Evolutionary conservation across 148 eudicot genomes (phyloP).

Genomic region (Selenicereus undatus): DNA sequence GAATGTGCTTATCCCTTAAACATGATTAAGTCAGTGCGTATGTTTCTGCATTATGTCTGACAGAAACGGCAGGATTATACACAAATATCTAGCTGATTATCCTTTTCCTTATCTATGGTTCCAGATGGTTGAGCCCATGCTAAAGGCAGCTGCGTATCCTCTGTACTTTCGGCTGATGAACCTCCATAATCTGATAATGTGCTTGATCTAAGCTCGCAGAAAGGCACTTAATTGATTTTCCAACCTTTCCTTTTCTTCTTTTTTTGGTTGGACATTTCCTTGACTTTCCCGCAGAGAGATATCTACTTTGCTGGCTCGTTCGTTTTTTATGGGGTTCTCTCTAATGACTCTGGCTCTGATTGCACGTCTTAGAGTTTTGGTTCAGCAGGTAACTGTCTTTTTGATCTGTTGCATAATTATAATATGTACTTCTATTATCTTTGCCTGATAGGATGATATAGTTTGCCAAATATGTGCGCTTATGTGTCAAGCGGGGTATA

Average conservation of each 20-base stretch:
- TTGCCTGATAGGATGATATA: neutral
- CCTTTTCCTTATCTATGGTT: slow-evolving; percentile 23
- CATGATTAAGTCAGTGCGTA: neutral
- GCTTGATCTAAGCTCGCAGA: slow-evolving; percentile 4
- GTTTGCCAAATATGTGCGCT: neutral
- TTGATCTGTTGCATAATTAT: neutral
- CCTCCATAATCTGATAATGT: neutral
- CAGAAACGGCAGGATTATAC: neutral
- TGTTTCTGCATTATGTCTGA: neutral
- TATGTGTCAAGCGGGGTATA: neutral
- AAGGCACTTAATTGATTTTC: neutral
- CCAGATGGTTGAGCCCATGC: slow-evolving; percentile 89
- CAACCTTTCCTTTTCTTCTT: neutral
- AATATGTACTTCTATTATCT: neutral
- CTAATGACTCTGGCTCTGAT: slow-evolving; percentile 68
- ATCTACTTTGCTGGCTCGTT: slow-evolving; percentile 80
- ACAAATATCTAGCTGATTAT: neutral
- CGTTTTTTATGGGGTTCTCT: slow-evolving; percentile 85
- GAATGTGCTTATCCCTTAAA: neutral
- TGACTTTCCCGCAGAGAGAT: slow-evolving; percentile 63
- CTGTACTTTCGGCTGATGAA: slow-evolving; percentile 6
- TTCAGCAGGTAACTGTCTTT: slow-evolving; percentile 74
- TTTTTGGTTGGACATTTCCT: slow-evolving; percentile 26
- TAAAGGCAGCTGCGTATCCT: slow-evolving; percentile 97
- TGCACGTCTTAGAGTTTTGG: slow-evolving; percentile 82